Evolutionary conservation across 2,329 filamentous ascomycete genomes (phyloP), one percentile per base, ranked within the genome.

Genomic region (Sphaerulina musiva): DNA sequence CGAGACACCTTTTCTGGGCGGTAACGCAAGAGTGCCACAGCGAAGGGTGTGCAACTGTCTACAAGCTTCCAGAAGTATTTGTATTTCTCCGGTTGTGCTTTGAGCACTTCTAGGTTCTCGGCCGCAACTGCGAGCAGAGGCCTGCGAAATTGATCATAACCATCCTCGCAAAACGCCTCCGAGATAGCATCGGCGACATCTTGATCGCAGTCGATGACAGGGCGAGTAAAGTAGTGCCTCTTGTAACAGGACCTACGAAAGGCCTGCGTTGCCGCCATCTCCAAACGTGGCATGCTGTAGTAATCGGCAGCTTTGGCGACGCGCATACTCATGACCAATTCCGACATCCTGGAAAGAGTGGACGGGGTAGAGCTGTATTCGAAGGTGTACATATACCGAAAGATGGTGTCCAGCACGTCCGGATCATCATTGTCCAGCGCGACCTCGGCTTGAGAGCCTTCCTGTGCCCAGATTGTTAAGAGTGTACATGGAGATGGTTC

Each of bases 381-480:
- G 44, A 46, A 46, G 4, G 44, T 31, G 44, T 46, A 46, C 44
- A 46, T 46, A 11, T 23, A 31, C 20, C 44, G 44, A 26, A 46
- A 14, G 4, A 46, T 3, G 20, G 32, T 29, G 20, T 26, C 17
- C 23, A 46, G 11, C 12, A 26, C 44, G 26, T 32, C 23, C n/a
- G 44, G 44, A 12, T 46, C 29, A 12, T 29, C 46, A 3, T 48
- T 29, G n/a, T 14, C 31, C 4, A 48, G 46, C 14, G 8, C 14
- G 17, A 48, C 7, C 32, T 38, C 4, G 11, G 17, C 8, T 26
- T 23, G 17, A 10, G 42, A 9, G 42, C 42, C 26, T n/a, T 45
- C 42, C 42, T 45, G 26, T 36, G 8, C 2, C 3, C 20, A 20
- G 20, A 20, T 20, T 20, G 20, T 20, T 20, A 20, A 3, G 3